Conservation (phyloP, 108 stramenopile genomes). For the Asterionellopsis glacialis region DNA sequence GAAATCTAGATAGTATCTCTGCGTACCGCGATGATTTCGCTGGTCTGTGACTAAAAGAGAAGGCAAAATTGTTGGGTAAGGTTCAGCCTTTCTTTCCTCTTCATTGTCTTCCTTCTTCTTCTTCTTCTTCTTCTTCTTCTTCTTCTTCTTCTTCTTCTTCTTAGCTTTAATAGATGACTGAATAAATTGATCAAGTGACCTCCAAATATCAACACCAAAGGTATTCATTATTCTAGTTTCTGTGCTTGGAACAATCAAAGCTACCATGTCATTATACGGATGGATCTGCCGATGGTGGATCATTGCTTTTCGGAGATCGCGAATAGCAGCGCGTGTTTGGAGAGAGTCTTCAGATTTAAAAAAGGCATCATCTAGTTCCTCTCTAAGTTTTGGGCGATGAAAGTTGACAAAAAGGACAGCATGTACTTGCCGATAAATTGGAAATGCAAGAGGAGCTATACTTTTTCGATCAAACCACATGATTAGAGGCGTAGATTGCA, state of each 20-base stretch:
- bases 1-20: constrained; percentile 39
- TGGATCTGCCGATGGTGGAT: constrained; percentile 14
- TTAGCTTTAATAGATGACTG: constrained; percentile 5
- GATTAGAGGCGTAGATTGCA: constrained; percentile 44
- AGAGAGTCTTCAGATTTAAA: constrained; percentile 2
- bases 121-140: too few species aligned
- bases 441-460: constrained; percentile 61
- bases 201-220: constrained; percentile 77
- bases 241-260: constrained; percentile 56
- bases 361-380: constrained; percentile 1
- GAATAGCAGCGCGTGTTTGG: constrained; percentile 23
- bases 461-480: constrained; percentile 60
- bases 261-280: constrained; percentile 33
- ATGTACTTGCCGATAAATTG: constrained; percentile 46
- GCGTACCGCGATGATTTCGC: constrained; percentile 9
- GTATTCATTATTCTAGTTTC: constrained; percentile 57
- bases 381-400: constrained; percentile 23
- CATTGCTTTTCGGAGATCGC: constrained; percentile 39
- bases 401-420: constrained; percentile 43
- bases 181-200: constrained; percentile 36
- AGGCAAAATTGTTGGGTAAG: constrained; percentile 30
- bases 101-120: not conserved
- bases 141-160: constrained; percentile 4
- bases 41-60: constrained; percentile 50
- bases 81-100: too few species aligned